Percentiles rank a stretch among this genome's conserved stretches.
phyloP scores from a whole-genome alignment of 345 rosid genomes.

The Brassica napus region Da-Ae NC_063446.1:56697001-56697500 shows the following conservation, averaged over 20 bases:
- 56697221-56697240: background rate
- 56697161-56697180: background rate
- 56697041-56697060: conserved; percentile 49
- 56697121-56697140: background rate
- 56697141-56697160: background rate
- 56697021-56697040: conserved; percentile 59
- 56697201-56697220: background rate
- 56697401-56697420: no score
- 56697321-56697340: no score
- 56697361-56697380: no score
- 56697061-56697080: conserved; percentile 7
- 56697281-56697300: no score
- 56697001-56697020: conserved; percentile 66
- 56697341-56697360: no score
- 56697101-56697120: no score
- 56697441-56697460: background rate
- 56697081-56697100: background rate
- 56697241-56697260: no score
- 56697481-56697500: background rate
- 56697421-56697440: no score
- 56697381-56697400: no score
- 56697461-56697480: background rate
- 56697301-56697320: no score
- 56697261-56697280: no score
- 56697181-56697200: background rate